Evolutionary conservation across 139 green algal species (phyloP).

Genomic region (Micractinium sp.): DNA sequence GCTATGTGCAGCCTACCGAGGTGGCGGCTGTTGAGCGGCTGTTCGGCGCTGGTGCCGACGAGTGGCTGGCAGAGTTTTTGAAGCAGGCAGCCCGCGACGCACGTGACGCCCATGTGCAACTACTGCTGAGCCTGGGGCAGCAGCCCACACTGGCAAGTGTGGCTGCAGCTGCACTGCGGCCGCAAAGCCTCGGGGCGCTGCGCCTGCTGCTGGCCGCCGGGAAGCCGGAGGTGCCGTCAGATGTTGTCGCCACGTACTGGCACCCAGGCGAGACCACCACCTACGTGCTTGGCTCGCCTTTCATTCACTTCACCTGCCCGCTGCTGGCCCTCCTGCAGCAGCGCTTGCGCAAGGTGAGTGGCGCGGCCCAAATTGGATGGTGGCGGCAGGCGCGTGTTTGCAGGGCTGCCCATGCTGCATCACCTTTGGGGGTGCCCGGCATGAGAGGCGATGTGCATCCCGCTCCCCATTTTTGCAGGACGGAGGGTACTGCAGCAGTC

Average conservation of each 20-base stretch:
- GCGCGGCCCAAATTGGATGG: too few species aligned
- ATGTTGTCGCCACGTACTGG: not conserved
- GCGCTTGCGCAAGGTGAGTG: not conserved
- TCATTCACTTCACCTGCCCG: not conserved
- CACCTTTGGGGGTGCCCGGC: too few species aligned
- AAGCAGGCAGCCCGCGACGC: too few species aligned
- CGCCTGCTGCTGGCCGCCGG: not conserved
- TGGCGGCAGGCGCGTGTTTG: not conserved
- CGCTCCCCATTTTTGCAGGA: too few species aligned
- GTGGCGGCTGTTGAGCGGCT: too few species aligned
- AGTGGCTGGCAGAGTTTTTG: too few species aligned
- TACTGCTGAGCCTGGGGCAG: too few species aligned
- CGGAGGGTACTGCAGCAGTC: too few species aligned
- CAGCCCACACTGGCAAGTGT: not conserved
- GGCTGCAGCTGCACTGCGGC: not conserved
- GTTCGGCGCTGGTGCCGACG: too few species aligned
- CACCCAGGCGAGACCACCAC: not conserved
- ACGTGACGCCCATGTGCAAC: too few species aligned
- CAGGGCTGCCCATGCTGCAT: not conserved
- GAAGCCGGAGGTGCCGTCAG: not conserved
- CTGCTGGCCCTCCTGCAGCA: not conserved
- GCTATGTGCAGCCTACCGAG: too few species aligned
- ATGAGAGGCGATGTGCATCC: not conserved
- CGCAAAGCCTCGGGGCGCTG: not conserved
- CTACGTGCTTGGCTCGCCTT: not conserved